Conservation (phyloP, 768 basidiomycete genomes). For the Pulveroboletus sp. region DNA sequence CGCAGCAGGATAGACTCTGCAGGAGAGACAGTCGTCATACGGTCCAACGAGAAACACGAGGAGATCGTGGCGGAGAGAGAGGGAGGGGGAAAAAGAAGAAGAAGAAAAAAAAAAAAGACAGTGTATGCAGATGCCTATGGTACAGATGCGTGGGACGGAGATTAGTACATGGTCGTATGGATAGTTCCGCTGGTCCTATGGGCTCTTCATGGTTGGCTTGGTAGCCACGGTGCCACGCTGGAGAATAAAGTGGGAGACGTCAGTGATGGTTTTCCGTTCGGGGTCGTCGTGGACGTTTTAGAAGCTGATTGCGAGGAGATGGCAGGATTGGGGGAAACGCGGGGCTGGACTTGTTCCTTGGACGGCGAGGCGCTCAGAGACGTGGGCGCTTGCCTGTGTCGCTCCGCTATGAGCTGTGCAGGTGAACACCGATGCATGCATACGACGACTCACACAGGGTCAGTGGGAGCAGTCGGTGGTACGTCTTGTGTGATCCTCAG, state of each 20-base stretch:
- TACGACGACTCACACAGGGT: constrained; percentile 32
- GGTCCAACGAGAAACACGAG: constrained; percentile 2
- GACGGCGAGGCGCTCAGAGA: constrained; percentile 22
- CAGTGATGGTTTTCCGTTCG: constrained; percentile 22
- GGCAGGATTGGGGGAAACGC: constrained; percentile 17
- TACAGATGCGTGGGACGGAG: constrained; percentile 24
- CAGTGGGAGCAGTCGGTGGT: constrained; percentile 30
- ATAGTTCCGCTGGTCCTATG: not conserved
- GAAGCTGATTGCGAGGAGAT: constrained; percentile 1
- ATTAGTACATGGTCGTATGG: constrained; percentile 3
- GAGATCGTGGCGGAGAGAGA: not conserved
- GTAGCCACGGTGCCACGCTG: constrained; percentile 13
- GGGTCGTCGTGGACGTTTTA: constrained; percentile 1
- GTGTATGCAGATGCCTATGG: constrained; percentile 24
- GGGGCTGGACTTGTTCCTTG: constrained; percentile 21
- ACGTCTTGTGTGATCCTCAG: constrained; percentile 63
- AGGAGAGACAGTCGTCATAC: constrained; percentile 2
- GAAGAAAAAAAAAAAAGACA: constrained; percentile 6
- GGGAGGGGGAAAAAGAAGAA: too few species aligned
- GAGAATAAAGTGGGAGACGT: constrained; percentile 23
- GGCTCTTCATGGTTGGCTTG: constrained; percentile 8
- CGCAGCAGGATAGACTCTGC: constrained; percentile 7
- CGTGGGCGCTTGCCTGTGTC: constrained; percentile 11
- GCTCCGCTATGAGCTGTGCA: not conserved
- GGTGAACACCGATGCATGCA: not conserved